Conservation (phyloP, 306 rosid genomes). For the Vigna hirtella region DNA sequence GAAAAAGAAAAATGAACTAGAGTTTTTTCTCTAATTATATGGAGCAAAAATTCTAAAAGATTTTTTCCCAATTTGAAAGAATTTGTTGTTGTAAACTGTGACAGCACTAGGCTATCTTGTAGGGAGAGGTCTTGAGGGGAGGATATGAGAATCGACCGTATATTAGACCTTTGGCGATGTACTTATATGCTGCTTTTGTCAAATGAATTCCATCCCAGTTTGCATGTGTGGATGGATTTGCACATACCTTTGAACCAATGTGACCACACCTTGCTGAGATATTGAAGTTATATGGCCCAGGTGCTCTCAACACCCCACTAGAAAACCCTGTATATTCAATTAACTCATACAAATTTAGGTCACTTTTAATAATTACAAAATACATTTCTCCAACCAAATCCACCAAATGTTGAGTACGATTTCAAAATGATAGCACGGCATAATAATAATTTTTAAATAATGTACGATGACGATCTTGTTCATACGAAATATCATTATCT, state of each 20-base stretch:
- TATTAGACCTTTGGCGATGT: slow-evolving; percentile 51
- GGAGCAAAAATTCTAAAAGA: too few relatives aligned
- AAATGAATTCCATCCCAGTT: slow-evolving; percentile 76
- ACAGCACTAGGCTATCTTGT: slow-evolving; percentile 26
- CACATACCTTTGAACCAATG: slow-evolving; percentile 53
- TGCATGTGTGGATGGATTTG: slow-evolving; percentile 50
- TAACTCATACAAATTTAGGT: too few relatives aligned
- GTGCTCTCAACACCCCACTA: slow-evolving; percentile 55
- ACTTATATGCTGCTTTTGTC: slow-evolving; percentile 52
- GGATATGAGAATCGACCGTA: slow-evolving; percentile 57
- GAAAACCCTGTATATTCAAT: slow-evolving; percentile 46
- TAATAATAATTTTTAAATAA: background rate
- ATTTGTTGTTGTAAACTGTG: too few relatives aligned
- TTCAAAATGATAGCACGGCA: background rate
- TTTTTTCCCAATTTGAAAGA: too few relatives aligned
- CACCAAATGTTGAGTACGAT: background rate
- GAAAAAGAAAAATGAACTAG: too few relatives aligned
- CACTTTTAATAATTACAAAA: background rate
- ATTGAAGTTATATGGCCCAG: slow-evolving; percentile 75
- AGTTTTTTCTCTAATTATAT: too few relatives aligned
- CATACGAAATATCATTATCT: background rate
- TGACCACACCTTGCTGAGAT: slow-evolving; percentile 66
- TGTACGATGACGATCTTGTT: too few relatives aligned
- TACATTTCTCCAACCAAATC: background rate
- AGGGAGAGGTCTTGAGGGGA: slow-evolving; percentile 44